A percentile compares a stretch with the other conserved stretches of the same genome.
Evolutionary conservation across 345 rosid species (phyloP).

Genomic region (Jatropha curcas): DNA sequence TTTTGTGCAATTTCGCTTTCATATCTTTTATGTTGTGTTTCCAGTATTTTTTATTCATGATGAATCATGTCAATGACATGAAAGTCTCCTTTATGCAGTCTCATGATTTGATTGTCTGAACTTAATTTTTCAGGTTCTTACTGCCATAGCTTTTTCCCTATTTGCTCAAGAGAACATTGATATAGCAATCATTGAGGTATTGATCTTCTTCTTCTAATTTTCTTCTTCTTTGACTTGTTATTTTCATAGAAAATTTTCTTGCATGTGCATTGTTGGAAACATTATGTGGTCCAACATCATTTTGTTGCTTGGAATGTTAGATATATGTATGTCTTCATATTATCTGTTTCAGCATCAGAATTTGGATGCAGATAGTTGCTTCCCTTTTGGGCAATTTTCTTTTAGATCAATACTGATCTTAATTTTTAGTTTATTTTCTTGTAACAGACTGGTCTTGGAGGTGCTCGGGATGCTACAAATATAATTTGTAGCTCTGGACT

Average conservation of each 20-base stretch:
- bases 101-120: background rate
- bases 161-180: conserved; percentile 76
- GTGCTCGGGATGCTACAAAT: conserved; percentile 92
- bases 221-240: background rate
- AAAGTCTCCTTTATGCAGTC: background rate
- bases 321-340: background rate
- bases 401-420: background rate
- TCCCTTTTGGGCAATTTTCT: background rate
- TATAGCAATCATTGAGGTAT: conserved; percentile 79
- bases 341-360: background rate
- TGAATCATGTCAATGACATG: background rate
- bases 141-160: conserved; percentile 70
- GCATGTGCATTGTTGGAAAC: background rate
- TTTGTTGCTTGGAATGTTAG: conserved; percentile 4
- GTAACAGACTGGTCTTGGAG: conserved; percentile 82
- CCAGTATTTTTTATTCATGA: background rate
- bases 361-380: background rate
- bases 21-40: background rate
- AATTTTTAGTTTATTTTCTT: background rate
- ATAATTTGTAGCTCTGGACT: conserved; percentile 59
- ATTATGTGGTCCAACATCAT: background rate
- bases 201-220: background rate
- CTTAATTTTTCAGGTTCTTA: conserved; percentile 61
- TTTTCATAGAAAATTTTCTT: background rate
- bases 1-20: too few species aligned